A percentile compares a stretch with the other conserved stretches of the same genome.
Conservation (phyloP, 176 grass and related monocot species). For the Zea mays region DNA sequence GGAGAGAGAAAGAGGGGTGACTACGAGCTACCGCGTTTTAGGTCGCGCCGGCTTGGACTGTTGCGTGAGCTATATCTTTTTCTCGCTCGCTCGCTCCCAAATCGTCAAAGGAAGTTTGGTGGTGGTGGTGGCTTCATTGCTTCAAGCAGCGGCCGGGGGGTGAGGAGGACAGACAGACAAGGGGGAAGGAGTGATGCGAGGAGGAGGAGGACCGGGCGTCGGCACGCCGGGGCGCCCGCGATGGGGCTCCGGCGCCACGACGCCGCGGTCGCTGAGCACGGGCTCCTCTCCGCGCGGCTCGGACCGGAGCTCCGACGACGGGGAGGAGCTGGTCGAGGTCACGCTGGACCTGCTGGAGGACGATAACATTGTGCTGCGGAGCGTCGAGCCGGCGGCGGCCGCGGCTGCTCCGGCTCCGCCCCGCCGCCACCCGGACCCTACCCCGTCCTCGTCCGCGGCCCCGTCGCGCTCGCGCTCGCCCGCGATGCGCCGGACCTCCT, state of each 20-base stretch:
- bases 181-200: constrained; percentile 9
- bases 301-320: constrained; percentile 56
- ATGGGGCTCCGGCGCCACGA: constrained; percentile 49
- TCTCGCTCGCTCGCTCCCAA: neutral
- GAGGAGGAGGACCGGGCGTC: constrained; percentile 10
- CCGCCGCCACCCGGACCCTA: neutral
- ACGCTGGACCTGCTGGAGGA: constrained; percentile 87
- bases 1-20: neutral
- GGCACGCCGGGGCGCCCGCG: constrained; percentile 37
- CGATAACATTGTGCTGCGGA: constrained; percentile 76
- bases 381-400: constrained; percentile 58
- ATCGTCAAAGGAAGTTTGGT: constrained; percentile 38
- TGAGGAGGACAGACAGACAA: neutral
- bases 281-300: constrained; percentile 54
- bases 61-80: constrained; percentile 21
- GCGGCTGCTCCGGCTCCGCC: neutral
- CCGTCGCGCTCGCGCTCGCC: constrained; percentile 55
- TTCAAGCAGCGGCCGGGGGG: constrained; percentile 21
- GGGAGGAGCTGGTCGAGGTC: constrained; percentile 85
- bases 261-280: constrained; percentile 60
- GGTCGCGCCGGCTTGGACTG: constrained; percentile 42
- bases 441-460: constrained; percentile 20
- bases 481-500: constrained; percentile 65
- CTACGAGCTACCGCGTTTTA: constrained; percentile 36
- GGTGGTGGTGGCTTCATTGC: constrained; percentile 27